Conservation (phyloP, 192 early-diverging fungal species). For the Coemansia asiatica region DNA sequence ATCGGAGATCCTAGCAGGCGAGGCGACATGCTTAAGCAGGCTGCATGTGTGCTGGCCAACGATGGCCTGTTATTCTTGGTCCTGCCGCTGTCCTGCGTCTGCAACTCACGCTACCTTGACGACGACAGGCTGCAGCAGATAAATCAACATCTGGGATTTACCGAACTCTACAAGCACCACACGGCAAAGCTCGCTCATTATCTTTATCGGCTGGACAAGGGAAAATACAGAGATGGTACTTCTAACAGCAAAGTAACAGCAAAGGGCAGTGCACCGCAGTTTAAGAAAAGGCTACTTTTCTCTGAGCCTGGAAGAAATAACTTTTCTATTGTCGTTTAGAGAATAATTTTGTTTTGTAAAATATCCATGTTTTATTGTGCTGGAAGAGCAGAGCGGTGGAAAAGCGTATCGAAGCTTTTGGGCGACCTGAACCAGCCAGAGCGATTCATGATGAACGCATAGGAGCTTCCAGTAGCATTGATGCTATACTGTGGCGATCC, state of each 20-base stretch:
- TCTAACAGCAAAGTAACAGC: background rate
- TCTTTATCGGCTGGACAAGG: conserved; percentile 57
- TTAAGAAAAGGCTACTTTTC: conserved; percentile 67
- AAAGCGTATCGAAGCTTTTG: conserved; percentile 31
- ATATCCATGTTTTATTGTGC: background rate
- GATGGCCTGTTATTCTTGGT: conserved; percentile 73
- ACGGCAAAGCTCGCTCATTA: conserved; percentile 82
- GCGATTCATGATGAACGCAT: conserved; percentile 45
- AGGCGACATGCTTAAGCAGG: conserved; percentile 67
- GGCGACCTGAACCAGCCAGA: conserved; percentile 34
- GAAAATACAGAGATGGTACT: background rate
- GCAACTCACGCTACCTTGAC: conserved; percentile 83
- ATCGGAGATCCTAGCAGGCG: conserved; percentile 70
- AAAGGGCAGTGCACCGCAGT: conserved; percentile 13
- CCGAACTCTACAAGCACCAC: conserved; percentile 61
- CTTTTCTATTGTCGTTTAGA: conserved; percentile 64
- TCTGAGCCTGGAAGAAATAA: conserved; percentile 70
- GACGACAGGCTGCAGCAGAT: conserved; percentile 71
- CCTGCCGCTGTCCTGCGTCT: conserved; percentile 77
- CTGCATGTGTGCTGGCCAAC: conserved; percentile 52
- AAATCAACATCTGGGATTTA: conserved; percentile 64
- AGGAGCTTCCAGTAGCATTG: conserved; percentile 17
- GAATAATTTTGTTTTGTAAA: too few species aligned
- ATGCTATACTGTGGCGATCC: conserved; percentile 42
- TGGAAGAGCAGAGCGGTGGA: conserved; percentile 19